Evolutionary conservation across 257 asterid species (phyloP).

Genomic region (Coffea canephora): DNA sequence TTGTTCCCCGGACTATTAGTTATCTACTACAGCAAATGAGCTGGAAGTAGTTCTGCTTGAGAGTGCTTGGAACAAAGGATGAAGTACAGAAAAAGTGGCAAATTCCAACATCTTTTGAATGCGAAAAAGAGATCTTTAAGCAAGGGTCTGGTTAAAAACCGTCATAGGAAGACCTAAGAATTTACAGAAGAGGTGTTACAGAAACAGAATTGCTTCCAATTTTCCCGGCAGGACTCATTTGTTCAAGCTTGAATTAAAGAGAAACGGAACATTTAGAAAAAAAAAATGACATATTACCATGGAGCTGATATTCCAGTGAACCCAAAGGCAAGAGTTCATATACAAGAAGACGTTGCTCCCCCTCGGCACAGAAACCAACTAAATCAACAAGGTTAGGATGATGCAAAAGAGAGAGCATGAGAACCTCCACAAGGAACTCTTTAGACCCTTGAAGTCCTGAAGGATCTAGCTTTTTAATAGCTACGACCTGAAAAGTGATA

Average conservation of each 20-base stretch:
- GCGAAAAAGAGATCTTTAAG: neutral
- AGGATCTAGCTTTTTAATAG: conserved; percentile 43
- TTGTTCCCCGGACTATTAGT: neutral
- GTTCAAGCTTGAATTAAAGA: neutral
- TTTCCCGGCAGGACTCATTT: neutral
- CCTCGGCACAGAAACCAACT: conserved; percentile 51
- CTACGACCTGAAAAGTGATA: conserved; percentile 37
- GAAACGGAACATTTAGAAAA: no score
- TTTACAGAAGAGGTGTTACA: neutral
- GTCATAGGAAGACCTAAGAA: neutral
- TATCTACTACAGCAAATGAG: no score
- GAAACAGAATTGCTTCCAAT: neutral
- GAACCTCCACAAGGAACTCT: conserved; percentile 52
- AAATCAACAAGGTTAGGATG: conserved; percentile 52
- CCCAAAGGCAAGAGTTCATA: conserved; percentile 50
- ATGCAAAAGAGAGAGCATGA: conserved; percentile 41
- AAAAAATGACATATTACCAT: conserved; percentile 27
- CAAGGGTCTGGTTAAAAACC: neutral
- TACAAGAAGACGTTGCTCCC: conserved; percentile 47
- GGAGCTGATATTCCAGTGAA: conserved; percentile 48
- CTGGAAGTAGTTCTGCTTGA: no score
- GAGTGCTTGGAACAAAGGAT: no score
- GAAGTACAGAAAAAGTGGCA: neutral
- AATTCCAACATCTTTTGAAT: neutral
- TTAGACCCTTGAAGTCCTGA: conserved; percentile 52